These are phyloP conservation scores for Somion occarium DNA, from an alignment of 1,284 basidiomycete genomes.

Conservation along the genomic window DNA sequence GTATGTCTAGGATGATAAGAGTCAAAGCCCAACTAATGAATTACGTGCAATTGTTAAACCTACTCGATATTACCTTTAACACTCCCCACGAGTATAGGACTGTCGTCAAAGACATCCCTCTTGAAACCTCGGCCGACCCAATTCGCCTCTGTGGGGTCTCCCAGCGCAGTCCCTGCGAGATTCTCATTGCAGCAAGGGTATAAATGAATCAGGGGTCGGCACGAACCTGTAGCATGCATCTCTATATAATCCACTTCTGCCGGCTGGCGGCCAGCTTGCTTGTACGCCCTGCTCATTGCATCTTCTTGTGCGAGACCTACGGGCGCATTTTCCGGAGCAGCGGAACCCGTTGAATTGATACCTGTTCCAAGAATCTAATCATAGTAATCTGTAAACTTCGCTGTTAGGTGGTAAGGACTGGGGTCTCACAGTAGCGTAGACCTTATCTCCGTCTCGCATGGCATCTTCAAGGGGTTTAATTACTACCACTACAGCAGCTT, in stretches of 20 bases:
- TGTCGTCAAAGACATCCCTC: constrained; percentile 14
- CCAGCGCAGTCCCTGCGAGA: constrained; percentile 35
- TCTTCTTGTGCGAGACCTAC: constrained; percentile 31
- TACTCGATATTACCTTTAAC: constrained; percentile 46
- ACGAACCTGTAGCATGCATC: constrained; percentile 41
- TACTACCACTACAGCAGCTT: constrained; percentile 22
- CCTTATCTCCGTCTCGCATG: constrained; percentile 22
- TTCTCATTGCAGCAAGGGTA: constrained; percentile 6
- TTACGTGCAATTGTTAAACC: too few species aligned
- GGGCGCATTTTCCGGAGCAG: constrained; percentile 34
- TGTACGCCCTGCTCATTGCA: constrained; percentile 30
- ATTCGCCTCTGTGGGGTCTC: constrained; percentile 48
- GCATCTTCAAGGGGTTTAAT: constrained; percentile 23
- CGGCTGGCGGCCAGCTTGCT: constrained; percentile 25
- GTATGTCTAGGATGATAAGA: constrained; percentile 34
- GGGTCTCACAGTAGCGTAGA: constrained; percentile 22
- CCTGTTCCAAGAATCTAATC: constrained; percentile 36
- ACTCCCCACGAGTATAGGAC: constrained; percentile 36
- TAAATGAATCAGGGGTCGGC: constrained; percentile 1
- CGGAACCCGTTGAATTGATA: constrained; percentile 33
- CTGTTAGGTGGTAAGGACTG: background rate
- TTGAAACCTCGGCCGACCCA: constrained; percentile 37
- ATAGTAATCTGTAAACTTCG: background rate
- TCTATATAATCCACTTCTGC: constrained; percentile 44
- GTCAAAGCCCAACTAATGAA: constrained; percentile 8